These are phyloP conservation scores for Elaphomyces granulatus DNA, from an alignment of 495 filamentous ascomycete genomes.

Conservation along the genomic window DNA sequence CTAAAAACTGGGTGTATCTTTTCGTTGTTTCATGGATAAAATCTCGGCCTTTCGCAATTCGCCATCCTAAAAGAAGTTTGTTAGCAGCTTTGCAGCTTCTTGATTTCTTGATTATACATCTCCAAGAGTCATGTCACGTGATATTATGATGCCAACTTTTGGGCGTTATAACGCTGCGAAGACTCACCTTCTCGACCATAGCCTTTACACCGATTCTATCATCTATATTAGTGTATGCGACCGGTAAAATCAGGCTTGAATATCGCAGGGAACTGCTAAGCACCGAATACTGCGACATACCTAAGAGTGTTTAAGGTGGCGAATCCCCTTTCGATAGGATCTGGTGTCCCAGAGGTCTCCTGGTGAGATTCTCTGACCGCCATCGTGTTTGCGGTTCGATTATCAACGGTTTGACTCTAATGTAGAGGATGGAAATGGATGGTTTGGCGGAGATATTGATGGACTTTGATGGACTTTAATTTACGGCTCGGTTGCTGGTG, in stretches of 20 bases:
- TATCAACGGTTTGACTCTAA: constrained; percentile 1
- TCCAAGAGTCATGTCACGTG: constrained; percentile 35
- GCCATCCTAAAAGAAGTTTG: constrained; percentile 44
- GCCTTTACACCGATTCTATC: constrained; percentile 59
- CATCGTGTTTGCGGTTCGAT: constrained; percentile 19
- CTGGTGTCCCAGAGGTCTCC: constrained; percentile 40
- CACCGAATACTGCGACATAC: constrained; percentile 29
- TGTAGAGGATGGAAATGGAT: constrained; percentile 16
- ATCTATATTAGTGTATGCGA: constrained; percentile 29
- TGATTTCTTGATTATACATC: too few relatives aligned
- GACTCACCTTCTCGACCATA: constrained; percentile 51
- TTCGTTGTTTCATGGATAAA: constrained; percentile 68
- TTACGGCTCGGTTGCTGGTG: neutral
- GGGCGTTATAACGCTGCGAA: neutral
- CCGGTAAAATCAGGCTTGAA: constrained; percentile 23
- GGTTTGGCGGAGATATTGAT: constrained; percentile 14
- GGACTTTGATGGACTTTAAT: constrained; percentile 2
- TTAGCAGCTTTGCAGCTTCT: constrained; percentile 1
- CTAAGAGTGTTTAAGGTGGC: constrained; percentile 66
- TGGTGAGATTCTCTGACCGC: constrained; percentile 32
- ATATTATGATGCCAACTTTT: constrained; percentile 5
- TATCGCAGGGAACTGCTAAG: constrained; percentile 1
- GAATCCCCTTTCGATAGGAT: constrained; percentile 57
- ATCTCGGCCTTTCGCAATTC: constrained; percentile 86
- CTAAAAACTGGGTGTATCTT: constrained; percentile 76